Percentiles rank a stretch among this genome's conserved stretches.
phyloP scores from a whole-genome alignment of 2,329 filamentous ascomycete genomes.

The Pezicula rhizophila region DNA sequence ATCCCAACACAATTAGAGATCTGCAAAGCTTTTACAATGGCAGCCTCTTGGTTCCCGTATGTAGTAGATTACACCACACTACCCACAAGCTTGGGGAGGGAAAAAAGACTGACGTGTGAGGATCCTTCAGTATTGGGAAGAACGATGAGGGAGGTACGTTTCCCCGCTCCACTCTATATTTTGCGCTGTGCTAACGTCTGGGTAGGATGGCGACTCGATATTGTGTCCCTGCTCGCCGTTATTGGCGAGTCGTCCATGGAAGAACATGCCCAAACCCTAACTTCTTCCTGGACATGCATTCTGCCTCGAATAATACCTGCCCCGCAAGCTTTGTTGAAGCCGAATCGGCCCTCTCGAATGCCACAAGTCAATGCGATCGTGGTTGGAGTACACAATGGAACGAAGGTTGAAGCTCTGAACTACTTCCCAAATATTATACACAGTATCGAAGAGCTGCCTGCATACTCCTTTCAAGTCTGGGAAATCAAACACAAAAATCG shows the following conservation, averaged over 20 bases:
- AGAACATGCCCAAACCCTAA: conserved; percentile 52
- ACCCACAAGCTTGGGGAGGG: no score
- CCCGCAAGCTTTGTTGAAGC: conserved; percentile 55
- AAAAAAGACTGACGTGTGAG: no score
- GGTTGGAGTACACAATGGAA: conserved; percentile 52
- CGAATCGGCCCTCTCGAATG: conserved; percentile 47
- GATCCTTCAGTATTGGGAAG: no score
- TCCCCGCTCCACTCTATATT: neutral
- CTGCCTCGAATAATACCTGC: conserved; percentile 56
- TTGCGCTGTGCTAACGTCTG: conserved; percentile 17
- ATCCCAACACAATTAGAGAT: neutral
- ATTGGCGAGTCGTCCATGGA: conserved; percentile 55
- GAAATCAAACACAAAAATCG: conserved; percentile 38
- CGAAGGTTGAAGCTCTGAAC: conserved; percentile 47
- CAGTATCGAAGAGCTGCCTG: conserved; percentile 42
- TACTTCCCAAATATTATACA: conserved; percentile 59
- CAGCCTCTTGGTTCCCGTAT: neutral
- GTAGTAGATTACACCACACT: neutral
- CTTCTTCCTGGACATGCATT: conserved; percentile 50
- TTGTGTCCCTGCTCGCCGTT: conserved; percentile 57
- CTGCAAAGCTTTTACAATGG: conserved; percentile 6
- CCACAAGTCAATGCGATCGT: conserved; percentile 49
- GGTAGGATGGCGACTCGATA: conserved; percentile 50
- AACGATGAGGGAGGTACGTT: no score
- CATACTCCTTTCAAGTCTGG: conserved; percentile 43